These are phyloP conservation scores for Aurantiochytrium sp. DNA, from an alignment of 108 stramenopile genomes.

Conservation along the genomic window DNA sequence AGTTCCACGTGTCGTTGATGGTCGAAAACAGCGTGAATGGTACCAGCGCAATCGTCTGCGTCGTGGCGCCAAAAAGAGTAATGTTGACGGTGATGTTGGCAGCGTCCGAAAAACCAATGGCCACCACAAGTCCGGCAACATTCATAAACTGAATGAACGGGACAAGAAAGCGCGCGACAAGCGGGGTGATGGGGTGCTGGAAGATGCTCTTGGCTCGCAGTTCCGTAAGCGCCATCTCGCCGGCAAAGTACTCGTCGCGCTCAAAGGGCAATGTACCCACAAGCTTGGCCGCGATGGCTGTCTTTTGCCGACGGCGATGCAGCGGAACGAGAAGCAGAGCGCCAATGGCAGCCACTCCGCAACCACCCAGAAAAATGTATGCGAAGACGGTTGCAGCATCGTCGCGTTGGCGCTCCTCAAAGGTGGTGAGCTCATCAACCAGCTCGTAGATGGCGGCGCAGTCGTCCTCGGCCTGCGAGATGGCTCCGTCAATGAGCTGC, in stretches of 20 bases:
- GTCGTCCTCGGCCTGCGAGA: neutral
- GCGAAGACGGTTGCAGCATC: neutral
- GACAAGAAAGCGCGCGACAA: neutral
- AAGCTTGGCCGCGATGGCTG: neutral
- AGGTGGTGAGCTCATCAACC: neutral
- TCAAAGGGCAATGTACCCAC: neutral
- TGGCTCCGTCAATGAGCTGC: neutral
- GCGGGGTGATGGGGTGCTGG: neutral
- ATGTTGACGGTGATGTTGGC: neutral
- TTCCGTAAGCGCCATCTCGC: neutral
- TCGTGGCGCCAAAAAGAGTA: neutral
- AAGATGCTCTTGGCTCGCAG: neutral
- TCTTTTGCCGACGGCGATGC: neutral
- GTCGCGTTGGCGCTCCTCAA: neutral
- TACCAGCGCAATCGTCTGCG: neutral
- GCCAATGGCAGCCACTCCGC: neutral
- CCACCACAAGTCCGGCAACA: neutral
- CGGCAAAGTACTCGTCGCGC: neutral
- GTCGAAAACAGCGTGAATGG: neutral
- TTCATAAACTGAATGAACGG: neutral
- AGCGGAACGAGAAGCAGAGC: neutral
- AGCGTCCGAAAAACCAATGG: neutral
- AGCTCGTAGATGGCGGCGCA: constrained; percentile 1
- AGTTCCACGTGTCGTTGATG: neutral
- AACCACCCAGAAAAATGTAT: neutral